A percentile compares a stretch with the other conserved stretches of the same genome.
Conservation (phyloP, 768 basidiomycete species). For the Suillus lakei region DNA sequence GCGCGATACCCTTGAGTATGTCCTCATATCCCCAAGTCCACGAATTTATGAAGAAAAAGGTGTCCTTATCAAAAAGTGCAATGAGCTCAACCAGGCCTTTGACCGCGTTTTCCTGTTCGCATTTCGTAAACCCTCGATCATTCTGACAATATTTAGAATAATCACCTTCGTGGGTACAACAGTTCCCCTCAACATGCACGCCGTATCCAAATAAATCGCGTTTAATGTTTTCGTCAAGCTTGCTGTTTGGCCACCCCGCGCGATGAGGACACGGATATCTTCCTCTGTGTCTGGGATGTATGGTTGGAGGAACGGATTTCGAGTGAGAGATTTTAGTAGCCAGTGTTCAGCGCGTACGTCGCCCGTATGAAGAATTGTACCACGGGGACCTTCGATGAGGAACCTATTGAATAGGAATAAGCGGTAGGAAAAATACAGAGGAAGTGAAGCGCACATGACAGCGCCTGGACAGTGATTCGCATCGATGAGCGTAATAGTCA, state of each 20-base stretch:
- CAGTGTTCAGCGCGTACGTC: constrained; percentile 89
- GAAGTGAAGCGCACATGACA: constrained; percentile 67
- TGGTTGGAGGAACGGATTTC: constrained; percentile 73
- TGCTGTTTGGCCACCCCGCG: constrained; percentile 28
- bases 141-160: constrained; percentile 10
- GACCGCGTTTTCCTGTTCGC: constrained; percentile 63
- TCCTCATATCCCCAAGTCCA: constrained; percentile 99
- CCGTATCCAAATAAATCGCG: constrained; percentile 86
- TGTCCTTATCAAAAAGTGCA: constrained; percentile 61
- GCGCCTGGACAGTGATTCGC: constrained; percentile 97
- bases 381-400: constrained; percentile 71
- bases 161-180: constrained; percentile 65
- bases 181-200: constrained; percentile 56
- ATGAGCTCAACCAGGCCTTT: constrained; percentile 73
- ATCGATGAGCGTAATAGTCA: constrained; percentile 81
- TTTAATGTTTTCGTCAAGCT: constrained; percentile 58
- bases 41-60: constrained; percentile 85
- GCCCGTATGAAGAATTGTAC: constrained; percentile 88
- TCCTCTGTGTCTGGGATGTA: constrained; percentile 54
- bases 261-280: constrained; percentile 29
- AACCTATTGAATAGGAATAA: constrained; percentile 59
- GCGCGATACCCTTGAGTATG: constrained; percentile 75
- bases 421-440: background rate
- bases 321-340: constrained; percentile 69
- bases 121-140: constrained; percentile 7